Base-by-base conservation (phyloP, 768 basidiomycete species). In the Filobasidium wieringae region DNA sequence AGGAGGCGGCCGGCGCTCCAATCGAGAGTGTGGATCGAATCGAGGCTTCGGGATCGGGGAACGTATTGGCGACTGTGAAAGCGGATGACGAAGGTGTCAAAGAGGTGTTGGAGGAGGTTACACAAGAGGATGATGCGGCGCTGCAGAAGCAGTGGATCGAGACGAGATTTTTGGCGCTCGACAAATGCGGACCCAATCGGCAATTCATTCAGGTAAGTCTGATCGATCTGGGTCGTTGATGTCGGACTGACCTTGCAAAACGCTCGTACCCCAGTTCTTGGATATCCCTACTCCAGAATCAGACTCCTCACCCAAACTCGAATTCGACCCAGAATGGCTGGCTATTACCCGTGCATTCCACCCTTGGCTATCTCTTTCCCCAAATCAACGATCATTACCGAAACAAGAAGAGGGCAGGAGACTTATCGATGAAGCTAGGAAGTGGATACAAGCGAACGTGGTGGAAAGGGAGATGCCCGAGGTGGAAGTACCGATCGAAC, bases 281-380 rank as follows among this genome's bases (percentile, higher is more conserved):
- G 87, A 92, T 52, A 71, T 88, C 24, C 75, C 77, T 4, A 64
- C 67, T 0, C 66, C 29, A 12, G 45, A 9, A 9, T 55, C 41
- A 59, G 71, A 1, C 60, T 63, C 51, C 37, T 64, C 53, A 4
- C 69, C 65, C 8, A 34, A 53, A 14, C 36, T 96, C 19, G 78
- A 80, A 14, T 95, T 81, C 72, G 91, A 96, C 66, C 84, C 84
- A 0, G 83, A 89, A 69, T 99, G 95, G 95, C 82, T 97, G 47
- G 91, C 90, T 0, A 89, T 99, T 66, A 83, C 83, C 4, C 85
- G 87, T 7, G 89, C 88, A 0, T 86, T 92, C 63, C 81, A 89
- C 60, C 83, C 84, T 0, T 85, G 80, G 74, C 79, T 96, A 61
- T 84, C 86, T 2, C 78, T 79, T 19, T 24, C 43, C 22, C 43